Base-by-base conservation (phyloP, 768 basidiomycete genomes). In the Mycena latifolia region DNA sequence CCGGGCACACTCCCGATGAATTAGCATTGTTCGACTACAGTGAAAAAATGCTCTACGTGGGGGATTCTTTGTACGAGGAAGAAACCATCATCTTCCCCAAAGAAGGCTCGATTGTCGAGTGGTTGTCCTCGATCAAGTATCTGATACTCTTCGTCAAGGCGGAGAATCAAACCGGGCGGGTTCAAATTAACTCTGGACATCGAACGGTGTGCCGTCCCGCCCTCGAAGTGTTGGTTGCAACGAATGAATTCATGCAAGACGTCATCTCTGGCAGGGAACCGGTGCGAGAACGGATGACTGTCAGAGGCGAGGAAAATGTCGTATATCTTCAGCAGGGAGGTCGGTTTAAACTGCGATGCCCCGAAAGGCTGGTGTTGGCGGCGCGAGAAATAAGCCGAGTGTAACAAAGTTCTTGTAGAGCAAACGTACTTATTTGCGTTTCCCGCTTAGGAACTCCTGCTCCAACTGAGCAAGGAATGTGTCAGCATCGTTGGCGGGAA, bases 381-480 rank as follows among this genome's bases (percentile, higher is more conserved):
- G 82, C 82, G 9, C 53, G 65, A 35, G 61, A 37, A 56, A 37
- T 59, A 53, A 65, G 50, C 51, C 52, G 37, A 35, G 37, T 56
- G 55, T 54, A 31, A 31, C 11, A 27, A 56, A 37, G 20, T 54
- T 43, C 39, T 39, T 47, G 31, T 50, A 66, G 28, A 24, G 89
- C 5, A 75, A 87, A 89, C 70, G 86, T 85, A 60, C 66, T 69
- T 73, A 76, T 71, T 72, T 77, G 51, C 72, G 68, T 68, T 73
- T 77, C 61, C 73, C 69, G 63, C 74, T 70, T 39, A 86, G 73
- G 45, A 93, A 86, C 47, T 92, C 91, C 48, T 81, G 78, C 75
- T 91, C 89, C 15, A 93, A 79, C 61, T 85, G 82, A 15, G 91
- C 87, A 56, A 93, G 73, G 71, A 93, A 93, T 28, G 78, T 79